Conservation (phyloP, 139 green algal genomes). For the Auxenochlorella pyrenoidosa region DNA sequence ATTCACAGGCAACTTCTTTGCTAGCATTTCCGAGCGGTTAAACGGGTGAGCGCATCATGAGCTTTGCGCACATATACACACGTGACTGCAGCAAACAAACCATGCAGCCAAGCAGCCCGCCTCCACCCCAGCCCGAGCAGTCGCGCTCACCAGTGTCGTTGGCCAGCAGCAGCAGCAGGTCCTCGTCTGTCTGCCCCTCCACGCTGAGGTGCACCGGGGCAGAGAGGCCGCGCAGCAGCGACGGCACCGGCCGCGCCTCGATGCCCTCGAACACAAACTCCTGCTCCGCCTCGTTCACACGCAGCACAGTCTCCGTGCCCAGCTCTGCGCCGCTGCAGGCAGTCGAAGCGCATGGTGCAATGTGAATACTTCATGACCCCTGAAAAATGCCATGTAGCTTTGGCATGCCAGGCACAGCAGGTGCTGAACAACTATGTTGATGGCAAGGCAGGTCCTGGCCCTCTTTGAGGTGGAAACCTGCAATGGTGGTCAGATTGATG, state of each 20-base stretch:
- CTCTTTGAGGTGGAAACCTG: too few species aligned
- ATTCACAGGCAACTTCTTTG: too few species aligned
- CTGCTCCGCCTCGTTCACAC: slow-evolving; percentile 61
- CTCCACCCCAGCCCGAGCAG: background rate
- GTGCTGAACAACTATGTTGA: background rate
- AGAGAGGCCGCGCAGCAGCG: slow-evolving; percentile 93
- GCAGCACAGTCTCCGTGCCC: slow-evolving; percentile 73
- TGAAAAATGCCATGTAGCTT: too few species aligned
- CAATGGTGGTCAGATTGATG: too few species aligned
- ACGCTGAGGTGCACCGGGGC: slow-evolving; percentile 91
- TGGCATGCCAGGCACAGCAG: background rate
- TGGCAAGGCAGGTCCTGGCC: too few species aligned
- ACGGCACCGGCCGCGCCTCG: slow-evolving; percentile 76
- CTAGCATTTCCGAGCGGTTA: too few species aligned
- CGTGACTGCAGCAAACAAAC: background rate
- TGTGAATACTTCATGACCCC: too few species aligned
- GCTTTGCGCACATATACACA: too few species aligned
- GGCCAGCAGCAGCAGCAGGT: slow-evolving; percentile 79
- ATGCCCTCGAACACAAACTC: slow-evolving; percentile 73
- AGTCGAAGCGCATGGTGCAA: background rate
- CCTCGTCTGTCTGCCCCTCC: slow-evolving; percentile 83
- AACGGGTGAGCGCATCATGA: too few species aligned
- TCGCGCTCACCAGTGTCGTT: slow-evolving; percentile 9
- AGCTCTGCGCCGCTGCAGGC: slow-evolving; percentile 8
- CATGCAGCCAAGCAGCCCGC: too few species aligned